Conservation (phyloP, 768 basidiomycete genomes). For the Amanita brunnescens region DNA sequence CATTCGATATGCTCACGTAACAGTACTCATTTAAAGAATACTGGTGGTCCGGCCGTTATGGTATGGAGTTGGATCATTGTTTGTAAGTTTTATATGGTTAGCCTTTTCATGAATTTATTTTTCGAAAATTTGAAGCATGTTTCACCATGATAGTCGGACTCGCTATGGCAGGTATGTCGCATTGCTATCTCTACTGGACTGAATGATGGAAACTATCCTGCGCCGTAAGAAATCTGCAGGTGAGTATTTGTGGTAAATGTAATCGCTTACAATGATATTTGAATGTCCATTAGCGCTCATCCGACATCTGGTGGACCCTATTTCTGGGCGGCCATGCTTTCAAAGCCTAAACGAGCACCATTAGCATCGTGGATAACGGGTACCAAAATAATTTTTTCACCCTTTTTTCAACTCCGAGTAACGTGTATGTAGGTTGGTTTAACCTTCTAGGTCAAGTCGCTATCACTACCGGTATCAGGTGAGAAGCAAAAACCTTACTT, state of each 20-base stretch:
- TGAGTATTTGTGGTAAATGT: conserved; percentile 9
- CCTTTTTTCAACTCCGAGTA: neutral
- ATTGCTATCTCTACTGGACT: neutral
- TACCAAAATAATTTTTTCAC: conserved; percentile 5
- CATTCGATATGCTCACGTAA: neutral
- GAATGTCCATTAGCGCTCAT: conserved; percentile 38
- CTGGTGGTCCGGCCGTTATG: conserved; percentile 72
- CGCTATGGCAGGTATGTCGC: conserved; percentile 59
- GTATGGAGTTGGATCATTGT: conserved; percentile 68
- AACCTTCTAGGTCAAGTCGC: conserved; percentile 71
- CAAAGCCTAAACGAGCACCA: conserved; percentile 44
- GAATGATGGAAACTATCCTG: no score
- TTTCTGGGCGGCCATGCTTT: conserved; percentile 77
- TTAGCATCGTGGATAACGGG: conserved; percentile 70
- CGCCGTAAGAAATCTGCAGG: conserved; percentile 39
- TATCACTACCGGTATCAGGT: conserved; percentile 68
- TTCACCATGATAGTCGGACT: conserved; percentile 68
- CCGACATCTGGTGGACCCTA: conserved; percentile 71
- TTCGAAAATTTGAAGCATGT: conserved; percentile 29
- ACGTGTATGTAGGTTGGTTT: conserved; percentile 45
- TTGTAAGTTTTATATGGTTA: conserved; percentile 28
- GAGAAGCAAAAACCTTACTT: neutral
- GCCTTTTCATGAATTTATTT: neutral
- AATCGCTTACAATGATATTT: neutral
- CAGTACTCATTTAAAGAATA: conserved; percentile 37